Evolutionary conservation across 441 rosid species (phyloP).

Genomic region (Gossypium davidsonii): DNA sequence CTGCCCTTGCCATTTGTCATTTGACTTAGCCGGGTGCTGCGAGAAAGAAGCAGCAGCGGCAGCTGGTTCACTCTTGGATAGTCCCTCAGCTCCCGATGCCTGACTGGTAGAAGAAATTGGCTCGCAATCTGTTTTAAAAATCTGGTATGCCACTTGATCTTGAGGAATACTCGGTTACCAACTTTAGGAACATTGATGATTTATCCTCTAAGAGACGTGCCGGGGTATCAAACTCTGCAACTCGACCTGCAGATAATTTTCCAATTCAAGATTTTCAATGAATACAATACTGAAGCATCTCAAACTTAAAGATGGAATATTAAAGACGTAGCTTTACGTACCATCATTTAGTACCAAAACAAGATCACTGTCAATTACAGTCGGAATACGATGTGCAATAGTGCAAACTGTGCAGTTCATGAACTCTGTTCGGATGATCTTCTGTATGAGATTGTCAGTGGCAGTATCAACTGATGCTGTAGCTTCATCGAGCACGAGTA

Average conservation of each 20-base stretch:
- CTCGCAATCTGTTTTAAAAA: constrained; percentile 34
- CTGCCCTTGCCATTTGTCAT: constrained; percentile 5
- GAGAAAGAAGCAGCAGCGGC: constrained; percentile 8
- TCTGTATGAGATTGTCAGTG: constrained; percentile 95
- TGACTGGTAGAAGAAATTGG: constrained; percentile 9
- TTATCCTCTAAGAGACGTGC: constrained; percentile 75
- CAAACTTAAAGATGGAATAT: neutral
- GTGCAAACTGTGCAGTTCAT: constrained; percentile 94
- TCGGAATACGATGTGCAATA: constrained; percentile 96
- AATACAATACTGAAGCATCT: neutral
- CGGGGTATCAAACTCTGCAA: constrained; percentile 93
- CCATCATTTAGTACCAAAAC: constrained; percentile 97
- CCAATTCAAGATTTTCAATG: neutral
- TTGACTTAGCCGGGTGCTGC: constrained; percentile 21
- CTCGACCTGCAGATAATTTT: constrained; percentile 57
- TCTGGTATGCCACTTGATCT: constrained; percentile 94
- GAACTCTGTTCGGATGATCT: constrained; percentile 90
- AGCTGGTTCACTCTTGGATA: constrained; percentile 11
- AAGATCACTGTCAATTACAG: constrained; percentile 92
- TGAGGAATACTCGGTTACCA: constrained; percentile 87
- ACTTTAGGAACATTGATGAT: constrained; percentile 89
- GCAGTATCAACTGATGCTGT: constrained; percentile 99
- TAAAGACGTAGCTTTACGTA: constrained; percentile 19
- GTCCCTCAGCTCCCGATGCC: constrained; percentile 18
- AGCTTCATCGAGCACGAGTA: constrained; percentile 97